Evolutionary conservation across 257 asterid species (phyloP).

Genomic region (Jacaranda copaia): DNA sequence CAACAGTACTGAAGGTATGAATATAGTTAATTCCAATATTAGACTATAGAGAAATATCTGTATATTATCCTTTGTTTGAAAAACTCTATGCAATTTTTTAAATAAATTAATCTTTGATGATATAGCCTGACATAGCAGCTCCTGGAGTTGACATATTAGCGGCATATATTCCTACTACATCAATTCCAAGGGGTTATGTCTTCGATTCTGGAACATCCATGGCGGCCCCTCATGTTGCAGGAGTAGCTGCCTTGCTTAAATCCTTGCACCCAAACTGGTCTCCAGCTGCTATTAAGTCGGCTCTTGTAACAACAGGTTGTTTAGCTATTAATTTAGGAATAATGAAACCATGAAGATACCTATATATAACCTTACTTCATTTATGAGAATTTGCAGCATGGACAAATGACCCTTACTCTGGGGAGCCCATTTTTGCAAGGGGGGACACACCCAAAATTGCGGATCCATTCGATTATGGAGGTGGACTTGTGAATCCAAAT

Average conservation of each 20-base stretch:
- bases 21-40: not conserved
- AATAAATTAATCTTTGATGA: not conserved
- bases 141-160: conserved; percentile 56
- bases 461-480: conserved; percentile 47
- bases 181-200: not conserved
- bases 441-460: conserved; percentile 34
- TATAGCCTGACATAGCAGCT: conserved; percentile 56
- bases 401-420: conserved; percentile 41
- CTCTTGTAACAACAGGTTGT: conserved; percentile 46
- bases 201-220: conserved; percentile 44
- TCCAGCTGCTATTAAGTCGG: conserved; percentile 47
- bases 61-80: not conserved
- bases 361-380: not conserved
- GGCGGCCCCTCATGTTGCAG: conserved; percentile 53
- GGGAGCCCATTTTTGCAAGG: conserved; percentile 36
- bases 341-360: too few relatives aligned
- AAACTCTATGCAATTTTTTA: not conserved
- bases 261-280: conserved; percentile 50
- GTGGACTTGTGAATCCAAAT: conserved; percentile 43
- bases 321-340: not conserved
- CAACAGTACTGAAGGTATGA: conserved; percentile 47
- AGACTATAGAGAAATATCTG: too few relatives aligned
- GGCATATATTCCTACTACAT: conserved; percentile 16
- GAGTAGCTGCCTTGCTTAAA: conserved; percentile 47
- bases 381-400: conserved; percentile 40